phyloP scores from a whole-genome alignment of 768 basidiomycete genomes.

The Tephrocybe sp. region DNA sequence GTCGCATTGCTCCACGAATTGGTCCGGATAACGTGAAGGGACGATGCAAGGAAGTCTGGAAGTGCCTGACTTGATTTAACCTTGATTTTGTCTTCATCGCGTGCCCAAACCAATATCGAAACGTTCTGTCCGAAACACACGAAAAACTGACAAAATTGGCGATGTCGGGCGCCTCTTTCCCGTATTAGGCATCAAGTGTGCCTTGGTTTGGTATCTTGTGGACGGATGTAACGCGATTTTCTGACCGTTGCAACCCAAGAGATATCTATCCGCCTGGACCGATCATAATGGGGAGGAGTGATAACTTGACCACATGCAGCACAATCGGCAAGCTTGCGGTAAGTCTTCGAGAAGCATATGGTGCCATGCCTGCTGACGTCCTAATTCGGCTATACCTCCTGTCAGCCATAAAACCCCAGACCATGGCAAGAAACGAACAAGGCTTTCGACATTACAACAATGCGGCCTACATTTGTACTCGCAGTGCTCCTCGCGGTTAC shows the following conservation, averaged over 20 bases:
- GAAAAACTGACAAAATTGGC: no score
- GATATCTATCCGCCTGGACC: not conserved
- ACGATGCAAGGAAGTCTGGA: not conserved
- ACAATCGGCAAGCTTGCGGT: not conserved
- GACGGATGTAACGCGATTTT: no score
- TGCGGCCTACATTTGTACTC: slow-evolving; percentile 14
- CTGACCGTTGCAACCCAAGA: no score
- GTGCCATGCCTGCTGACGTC: slow-evolving; percentile 2
- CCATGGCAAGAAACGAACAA: not conserved
- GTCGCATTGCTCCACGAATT: not conserved
- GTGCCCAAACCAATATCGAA: no score
- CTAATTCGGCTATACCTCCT: slow-evolving; percentile 1
- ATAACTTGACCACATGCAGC: not conserved
- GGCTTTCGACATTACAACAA: not conserved
- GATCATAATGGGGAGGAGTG: not conserved
- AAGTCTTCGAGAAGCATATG: not conserved
- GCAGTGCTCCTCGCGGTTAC: slow-evolving; percentile 19
- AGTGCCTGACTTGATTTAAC: no score
- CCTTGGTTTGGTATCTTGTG: not conserved
- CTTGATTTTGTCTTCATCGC: no score
- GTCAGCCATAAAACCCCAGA: not conserved
- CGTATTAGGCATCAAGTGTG: not conserved
- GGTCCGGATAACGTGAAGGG: not conserved
- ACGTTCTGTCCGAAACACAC: no score
- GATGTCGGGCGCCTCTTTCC: no score